Evolutionary conservation across 2,329 filamentous ascomycete species (phyloP).

Genomic region (Parastagonospora avenae): DNA sequence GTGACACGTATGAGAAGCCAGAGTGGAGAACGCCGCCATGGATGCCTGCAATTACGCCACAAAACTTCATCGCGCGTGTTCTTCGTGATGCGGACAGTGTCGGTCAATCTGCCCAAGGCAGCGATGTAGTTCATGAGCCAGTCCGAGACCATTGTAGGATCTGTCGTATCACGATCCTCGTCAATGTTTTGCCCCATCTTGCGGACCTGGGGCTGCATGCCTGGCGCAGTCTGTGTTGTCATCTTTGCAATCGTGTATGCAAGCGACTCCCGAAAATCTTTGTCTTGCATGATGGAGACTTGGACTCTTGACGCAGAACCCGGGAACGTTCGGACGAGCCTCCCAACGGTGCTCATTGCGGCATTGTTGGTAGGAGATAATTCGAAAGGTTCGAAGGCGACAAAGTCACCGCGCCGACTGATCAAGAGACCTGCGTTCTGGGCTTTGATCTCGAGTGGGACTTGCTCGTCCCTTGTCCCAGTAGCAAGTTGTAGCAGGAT

Average conservation of each 20-base stretch:
- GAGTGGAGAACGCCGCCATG: conserved; percentile 59
- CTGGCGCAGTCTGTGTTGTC: conserved; percentile 40
- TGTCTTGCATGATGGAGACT: conserved; percentile 20
- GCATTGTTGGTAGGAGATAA: conserved; percentile 48
- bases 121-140: conserved; percentile 51
- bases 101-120: conserved; percentile 41
- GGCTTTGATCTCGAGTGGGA: conserved; percentile 50
- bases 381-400: conserved; percentile 55
- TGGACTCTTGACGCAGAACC: conserved; percentile 45
- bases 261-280: conserved; percentile 27
- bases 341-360: conserved; percentile 46
- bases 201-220: conserved; percentile 39
- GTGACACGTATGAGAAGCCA: conserved; percentile 63
- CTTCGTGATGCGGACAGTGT: conserved; percentile 51
- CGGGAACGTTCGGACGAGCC: conserved; percentile 54
- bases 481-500: conserved; percentile 20
- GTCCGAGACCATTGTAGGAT: conserved; percentile 60
- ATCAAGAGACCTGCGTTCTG: conserved; percentile 58
- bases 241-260: conserved; percentile 44
- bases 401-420: conserved; percentile 19
- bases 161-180: conserved; percentile 56
- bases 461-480: conserved; percentile 4
- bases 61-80: conserved; percentile 61
- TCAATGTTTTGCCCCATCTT: conserved; percentile 48
- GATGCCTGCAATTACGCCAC: conserved; percentile 45